A percentile compares a stretch with the other conserved stretches of the same genome.
Evolutionary conservation across 331 rosid species (phyloP).

Genomic region (Rosa hybrid): DNA sequence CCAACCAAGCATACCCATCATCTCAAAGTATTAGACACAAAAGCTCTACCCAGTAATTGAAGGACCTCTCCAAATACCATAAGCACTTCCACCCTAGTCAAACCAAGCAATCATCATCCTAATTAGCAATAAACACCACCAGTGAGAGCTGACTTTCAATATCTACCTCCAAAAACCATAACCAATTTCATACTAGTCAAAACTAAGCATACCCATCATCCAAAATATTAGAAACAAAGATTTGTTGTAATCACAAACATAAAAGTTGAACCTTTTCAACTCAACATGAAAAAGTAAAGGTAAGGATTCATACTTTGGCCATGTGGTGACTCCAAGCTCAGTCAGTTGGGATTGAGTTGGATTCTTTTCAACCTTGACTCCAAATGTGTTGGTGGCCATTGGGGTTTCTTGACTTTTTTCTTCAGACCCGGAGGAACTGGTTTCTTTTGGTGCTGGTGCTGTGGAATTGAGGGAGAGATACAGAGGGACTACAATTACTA

Average conservation of each 20-base stretch:
- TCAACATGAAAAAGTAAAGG: background rate
- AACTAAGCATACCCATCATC: background rate
- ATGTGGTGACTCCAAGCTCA: conserved; percentile 49
- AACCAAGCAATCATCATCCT: background rate
- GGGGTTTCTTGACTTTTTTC: background rate
- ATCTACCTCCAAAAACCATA: background rate
- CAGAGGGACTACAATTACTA: background rate
- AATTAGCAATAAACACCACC: background rate
- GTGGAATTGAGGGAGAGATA: background rate
- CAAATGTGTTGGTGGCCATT: conserved; percentile 31
- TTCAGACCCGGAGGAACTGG: background rate
- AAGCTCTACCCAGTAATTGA: background rate
- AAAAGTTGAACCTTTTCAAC: background rate
- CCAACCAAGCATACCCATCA: background rate
- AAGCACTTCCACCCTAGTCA: background rate
- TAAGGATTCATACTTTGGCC: conserved; percentile 48
- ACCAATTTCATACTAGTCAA: background rate
- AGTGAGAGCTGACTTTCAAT: background rate
- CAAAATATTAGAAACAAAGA: background rate
- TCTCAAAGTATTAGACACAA: background rate
- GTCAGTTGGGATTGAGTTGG: conserved; percentile 58
- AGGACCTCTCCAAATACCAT: background rate
- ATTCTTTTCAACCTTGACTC: conserved; percentile 62
- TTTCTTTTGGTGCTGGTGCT: background rate
- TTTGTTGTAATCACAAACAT: background rate